A percentile compares a stretch with the other conserved stretches of the same genome.
phyloP scores from a whole-genome alignment of 208 protist genomes.

The Leishmania major region DNA sequence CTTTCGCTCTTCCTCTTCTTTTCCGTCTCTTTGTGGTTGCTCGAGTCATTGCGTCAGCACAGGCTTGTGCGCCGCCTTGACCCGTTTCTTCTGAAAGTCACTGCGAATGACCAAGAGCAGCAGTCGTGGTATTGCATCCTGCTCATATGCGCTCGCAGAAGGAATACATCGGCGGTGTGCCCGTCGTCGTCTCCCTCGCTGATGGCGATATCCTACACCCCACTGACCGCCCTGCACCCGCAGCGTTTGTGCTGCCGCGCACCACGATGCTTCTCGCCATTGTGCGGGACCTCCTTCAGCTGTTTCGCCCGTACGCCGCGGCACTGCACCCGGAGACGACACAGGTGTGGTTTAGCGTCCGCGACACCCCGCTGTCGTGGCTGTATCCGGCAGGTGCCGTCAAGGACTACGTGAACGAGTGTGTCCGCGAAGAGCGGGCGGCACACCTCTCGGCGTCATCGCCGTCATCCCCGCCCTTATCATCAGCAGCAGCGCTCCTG shows the following conservation, averaged over 20 bases:
- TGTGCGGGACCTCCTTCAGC: conserved; percentile 46
- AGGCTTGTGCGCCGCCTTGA: background rate
- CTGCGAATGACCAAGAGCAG: background rate
- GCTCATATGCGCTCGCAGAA: conserved; percentile 23
- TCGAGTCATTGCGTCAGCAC: background rate
- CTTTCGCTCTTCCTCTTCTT: background rate
- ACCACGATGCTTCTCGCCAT: conserved; percentile 70
- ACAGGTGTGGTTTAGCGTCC: conserved; percentile 67
- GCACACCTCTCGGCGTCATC: conserved; percentile 10
- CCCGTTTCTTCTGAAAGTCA: background rate
- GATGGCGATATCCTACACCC: conserved; percentile 46
- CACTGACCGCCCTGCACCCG: conserved; percentile 39
- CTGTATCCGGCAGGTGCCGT: conserved; percentile 67
- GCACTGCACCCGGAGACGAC: conserved; percentile 39
- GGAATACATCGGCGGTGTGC: conserved; percentile 58
- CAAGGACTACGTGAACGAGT: conserved; percentile 64
- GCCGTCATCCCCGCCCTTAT: background rate
- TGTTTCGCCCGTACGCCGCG: conserved; percentile 50
- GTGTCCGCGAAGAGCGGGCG: conserved; percentile 14
- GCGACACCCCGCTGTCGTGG: conserved; percentile 53
- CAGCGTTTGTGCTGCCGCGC: conserved; percentile 66
- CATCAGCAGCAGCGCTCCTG: background rate
- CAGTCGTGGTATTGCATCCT: background rate
- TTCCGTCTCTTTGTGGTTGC: background rate
- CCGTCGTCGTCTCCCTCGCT: conserved; percentile 66